Conservation (phyloP, 129 eudicot genomes). For the Ambrosia trifida region DNA sequence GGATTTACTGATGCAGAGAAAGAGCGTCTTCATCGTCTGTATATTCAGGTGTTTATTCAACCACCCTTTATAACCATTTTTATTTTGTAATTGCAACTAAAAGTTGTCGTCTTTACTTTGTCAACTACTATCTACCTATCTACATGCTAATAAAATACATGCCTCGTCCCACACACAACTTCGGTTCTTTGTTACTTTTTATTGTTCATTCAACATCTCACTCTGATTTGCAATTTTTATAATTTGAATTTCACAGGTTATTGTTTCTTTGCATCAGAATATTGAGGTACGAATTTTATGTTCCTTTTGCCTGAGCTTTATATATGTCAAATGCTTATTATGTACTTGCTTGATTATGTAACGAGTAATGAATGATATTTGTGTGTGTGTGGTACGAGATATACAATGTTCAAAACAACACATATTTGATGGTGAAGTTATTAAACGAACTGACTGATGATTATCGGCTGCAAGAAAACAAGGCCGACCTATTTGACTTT, state of each 20-base stretch:
- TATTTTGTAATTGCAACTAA: conserved; percentile 2
- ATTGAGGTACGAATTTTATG: conserved; percentile 47
- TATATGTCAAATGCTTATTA: not conserved
- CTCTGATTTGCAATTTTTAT: not conserved
- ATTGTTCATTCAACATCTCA: not conserved
- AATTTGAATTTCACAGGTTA: conserved; percentile 42
- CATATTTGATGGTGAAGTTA: not conserved
- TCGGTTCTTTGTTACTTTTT: not conserved
- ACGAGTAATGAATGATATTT: not conserved
- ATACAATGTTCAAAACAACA: not conserved
- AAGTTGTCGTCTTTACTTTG: not conserved
- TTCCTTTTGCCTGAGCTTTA: conserved; percentile 10
- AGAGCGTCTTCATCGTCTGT: conserved; percentile 52
- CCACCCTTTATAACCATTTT: conserved; percentile 9
- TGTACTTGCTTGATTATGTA: conserved; percentile 3
- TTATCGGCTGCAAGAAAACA: too few species aligned
- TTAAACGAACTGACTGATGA: too few species aligned
- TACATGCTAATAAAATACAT: not conserved
- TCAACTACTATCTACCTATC: not conserved
- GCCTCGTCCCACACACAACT: not conserved
- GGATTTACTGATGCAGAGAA: conserved; percentile 50
- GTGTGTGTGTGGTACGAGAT: not conserved
- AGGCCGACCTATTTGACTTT: too few species aligned
- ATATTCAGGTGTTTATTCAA: conserved; percentile 46
- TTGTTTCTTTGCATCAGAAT: conserved; percentile 55